Percentiles rank a stretch among this genome's conserved stretches.
Conservation (phyloP, 208 protist species). For the Naegleria lovaniensis region DNA sequence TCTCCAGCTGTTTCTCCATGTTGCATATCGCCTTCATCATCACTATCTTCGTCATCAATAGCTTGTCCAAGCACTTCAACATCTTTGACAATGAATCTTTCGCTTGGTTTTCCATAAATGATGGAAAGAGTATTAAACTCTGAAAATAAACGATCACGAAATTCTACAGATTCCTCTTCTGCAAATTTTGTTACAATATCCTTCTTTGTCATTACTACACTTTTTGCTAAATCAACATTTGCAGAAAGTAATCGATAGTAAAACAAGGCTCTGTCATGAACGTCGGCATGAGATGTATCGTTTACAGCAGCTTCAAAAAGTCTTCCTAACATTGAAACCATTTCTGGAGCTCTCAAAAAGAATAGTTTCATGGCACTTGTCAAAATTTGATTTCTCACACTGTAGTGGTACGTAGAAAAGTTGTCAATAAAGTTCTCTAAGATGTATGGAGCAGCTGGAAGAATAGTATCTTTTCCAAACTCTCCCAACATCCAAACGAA, state of each 20-base stretch:
- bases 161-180: conserved; percentile 56
- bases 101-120: conserved; percentile 56
- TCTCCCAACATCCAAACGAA: conserved; percentile 79
- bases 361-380: conserved; percentile 74
- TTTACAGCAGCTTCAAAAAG: conserved; percentile 63
- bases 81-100: conserved; percentile 39
- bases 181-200: conserved; percentile 51
- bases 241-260: conserved; percentile 69
- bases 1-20: conserved; percentile 33
- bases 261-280: conserved; percentile 68
- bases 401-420: conserved; percentile 46
- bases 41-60: conserved; percentile 24
- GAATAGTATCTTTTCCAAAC: conserved; percentile 63
- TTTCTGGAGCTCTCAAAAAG: conserved; percentile 79
- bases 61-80: conserved; percentile 28
- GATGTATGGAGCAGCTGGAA: conserved; percentile 79
- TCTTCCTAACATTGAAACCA: conserved; percentile 67
- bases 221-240: conserved; percentile 48
- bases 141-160: conserved; percentile 70
- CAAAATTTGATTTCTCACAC: conserved; percentile 71
- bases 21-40: conserved; percentile 36
- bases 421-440: conserved; percentile 63
- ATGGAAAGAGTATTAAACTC: conserved; percentile 79
- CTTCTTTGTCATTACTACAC: conserved; percentile 56
- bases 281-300: conserved; percentile 71